Percentiles rank a stretch among this genome's conserved stretches.
Conservation (phyloP, 768 basidiomycete species). For the Infundibulicybe gibba region DNA sequence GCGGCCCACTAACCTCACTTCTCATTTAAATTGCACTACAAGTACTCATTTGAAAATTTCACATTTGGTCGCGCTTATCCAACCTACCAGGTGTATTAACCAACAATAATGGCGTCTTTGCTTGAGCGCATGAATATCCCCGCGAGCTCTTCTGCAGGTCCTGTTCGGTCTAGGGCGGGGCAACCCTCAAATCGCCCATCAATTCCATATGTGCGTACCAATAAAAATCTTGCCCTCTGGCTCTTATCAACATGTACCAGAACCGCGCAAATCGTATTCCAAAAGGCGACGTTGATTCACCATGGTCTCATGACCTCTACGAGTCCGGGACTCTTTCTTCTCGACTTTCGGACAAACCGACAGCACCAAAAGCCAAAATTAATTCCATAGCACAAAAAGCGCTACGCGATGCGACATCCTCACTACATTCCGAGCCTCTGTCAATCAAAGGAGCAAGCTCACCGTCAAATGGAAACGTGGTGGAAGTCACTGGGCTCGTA, state of each 20-base stretch:
- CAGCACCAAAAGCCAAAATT: conserved; percentile 48
- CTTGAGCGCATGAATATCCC: conserved; percentile 56
- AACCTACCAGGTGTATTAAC: no score
- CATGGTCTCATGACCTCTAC: conserved; percentile 73
- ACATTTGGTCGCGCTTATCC: no score
- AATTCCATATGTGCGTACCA: conserved; percentile 52
- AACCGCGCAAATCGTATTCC: conserved; percentile 51
- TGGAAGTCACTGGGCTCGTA: conserved; percentile 73
- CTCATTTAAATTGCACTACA: no score
- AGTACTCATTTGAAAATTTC: no score
- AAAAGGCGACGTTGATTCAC: conserved; percentile 62
- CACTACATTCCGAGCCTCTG: conserved; percentile 28
- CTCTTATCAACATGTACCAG: conserved; percentile 18
- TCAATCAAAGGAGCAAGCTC: conserved; percentile 68
- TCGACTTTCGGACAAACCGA: conserved; percentile 44
- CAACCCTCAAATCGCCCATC: conserved; percentile 30
- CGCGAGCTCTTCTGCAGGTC: conserved; percentile 34
- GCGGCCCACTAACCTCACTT: no score
- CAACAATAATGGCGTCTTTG: conserved; percentile 46
- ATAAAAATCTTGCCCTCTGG: conserved; percentile 12
- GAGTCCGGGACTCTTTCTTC: conserved; percentile 60
- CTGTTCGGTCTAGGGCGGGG: conserved; percentile 38
- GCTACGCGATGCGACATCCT: conserved; percentile 53
- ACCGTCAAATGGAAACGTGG: conserved; percentile 53
- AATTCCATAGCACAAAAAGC: conserved; percentile 55